These are phyloP conservation scores for Alternaria viburni DNA, from an alignment of 2,329 filamentous ascomycete genomes.

Conservation along the genomic window DNA sequence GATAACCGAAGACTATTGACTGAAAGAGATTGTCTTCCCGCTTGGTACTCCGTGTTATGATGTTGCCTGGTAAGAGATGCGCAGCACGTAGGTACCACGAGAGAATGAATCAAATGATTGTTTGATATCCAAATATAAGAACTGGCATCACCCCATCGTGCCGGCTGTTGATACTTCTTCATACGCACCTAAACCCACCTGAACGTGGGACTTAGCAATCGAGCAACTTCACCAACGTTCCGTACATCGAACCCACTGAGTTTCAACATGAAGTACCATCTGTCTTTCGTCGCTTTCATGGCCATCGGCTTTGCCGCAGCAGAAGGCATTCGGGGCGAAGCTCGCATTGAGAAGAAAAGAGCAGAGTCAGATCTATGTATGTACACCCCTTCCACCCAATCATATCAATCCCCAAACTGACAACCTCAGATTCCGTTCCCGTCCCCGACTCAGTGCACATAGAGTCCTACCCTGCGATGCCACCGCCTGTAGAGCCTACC, in stretches of 20 bases:
- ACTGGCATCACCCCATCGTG: background rate
- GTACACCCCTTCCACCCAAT: background rate
- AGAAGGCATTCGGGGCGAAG: slow-evolving; percentile 44
- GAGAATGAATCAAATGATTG: background rate
- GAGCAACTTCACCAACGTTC: background rate
- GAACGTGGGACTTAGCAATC: background rate
- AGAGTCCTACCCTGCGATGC: background rate
- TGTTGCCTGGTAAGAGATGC: background rate
- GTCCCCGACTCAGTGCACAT: background rate
- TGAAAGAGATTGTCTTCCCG: background rate
- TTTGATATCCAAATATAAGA: background rate
- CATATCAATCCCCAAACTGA: background rate
- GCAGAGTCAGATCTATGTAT: slow-evolving; percentile 42
- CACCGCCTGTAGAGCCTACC: background rate
- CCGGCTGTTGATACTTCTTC: background rate
- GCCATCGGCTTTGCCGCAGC: slow-evolving; percentile 44
- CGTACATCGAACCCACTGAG: background rate
- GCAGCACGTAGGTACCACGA: background rate
- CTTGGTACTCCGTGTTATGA: background rate
- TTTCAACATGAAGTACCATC: slow-evolving; percentile 33
- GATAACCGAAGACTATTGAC: background rate
- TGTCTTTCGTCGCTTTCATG: slow-evolving; percentile 42
- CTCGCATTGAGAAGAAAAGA: background rate
- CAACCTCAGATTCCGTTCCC: background rate
- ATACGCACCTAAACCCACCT: too few species aligned